Evolutionary conservation across 805 yeast species (phyloP).

Genomic region (Nakazawaea ishiwadae): DNA sequence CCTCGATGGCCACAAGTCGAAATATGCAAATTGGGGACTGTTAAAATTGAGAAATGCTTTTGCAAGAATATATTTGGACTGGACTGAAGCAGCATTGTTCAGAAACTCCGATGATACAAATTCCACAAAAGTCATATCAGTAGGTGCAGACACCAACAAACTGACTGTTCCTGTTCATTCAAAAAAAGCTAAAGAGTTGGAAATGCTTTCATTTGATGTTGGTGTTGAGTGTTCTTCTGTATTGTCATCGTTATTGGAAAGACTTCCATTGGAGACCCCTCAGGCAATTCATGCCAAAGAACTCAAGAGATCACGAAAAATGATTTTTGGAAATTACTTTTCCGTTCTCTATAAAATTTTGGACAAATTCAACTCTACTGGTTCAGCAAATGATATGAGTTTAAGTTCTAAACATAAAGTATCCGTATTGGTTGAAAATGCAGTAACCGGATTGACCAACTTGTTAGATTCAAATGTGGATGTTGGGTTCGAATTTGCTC

Average conservation of each 20-base stretch:
- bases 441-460: slow-evolving; percentile 62
- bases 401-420: slow-evolving; percentile 44
- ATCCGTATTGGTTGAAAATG: slow-evolving; percentile 53
- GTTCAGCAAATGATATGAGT: slow-evolving; percentile 13
- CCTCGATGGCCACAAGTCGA: slow-evolving; percentile 26
- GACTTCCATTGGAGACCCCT: slow-evolving; percentile 55
- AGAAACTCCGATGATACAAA: slow-evolving; percentile 25
- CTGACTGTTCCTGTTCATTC: neutral
- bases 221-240: slow-evolving; percentile 61
- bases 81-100: slow-evolving; percentile 28
- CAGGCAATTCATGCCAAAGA: slow-evolving; percentile 52
- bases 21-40: slow-evolving; percentile 7
- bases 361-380: slow-evolving; percentile 34
- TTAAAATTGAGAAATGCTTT: slow-evolving; percentile 18
- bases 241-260: slow-evolving; percentile 48
- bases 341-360: slow-evolving; percentile 51
- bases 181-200: slow-evolving; percentile 33
- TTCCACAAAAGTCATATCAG: slow-evolving; percentile 14
- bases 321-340: slow-evolving; percentile 67
- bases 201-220: slow-evolving; percentile 50
- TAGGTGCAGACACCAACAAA: slow-evolving; percentile 14
- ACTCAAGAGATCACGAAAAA: slow-evolving; percentile 47
- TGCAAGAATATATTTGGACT: slow-evolving; percentile 27
- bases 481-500: slow-evolving; percentile 68
- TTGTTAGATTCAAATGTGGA: slow-evolving; percentile 69